These are phyloP conservation scores for Atkinsonella hypoxylon DNA, from an alignment of 2,329 filamentous ascomycete genomes.

Conservation along the genomic window DNA sequence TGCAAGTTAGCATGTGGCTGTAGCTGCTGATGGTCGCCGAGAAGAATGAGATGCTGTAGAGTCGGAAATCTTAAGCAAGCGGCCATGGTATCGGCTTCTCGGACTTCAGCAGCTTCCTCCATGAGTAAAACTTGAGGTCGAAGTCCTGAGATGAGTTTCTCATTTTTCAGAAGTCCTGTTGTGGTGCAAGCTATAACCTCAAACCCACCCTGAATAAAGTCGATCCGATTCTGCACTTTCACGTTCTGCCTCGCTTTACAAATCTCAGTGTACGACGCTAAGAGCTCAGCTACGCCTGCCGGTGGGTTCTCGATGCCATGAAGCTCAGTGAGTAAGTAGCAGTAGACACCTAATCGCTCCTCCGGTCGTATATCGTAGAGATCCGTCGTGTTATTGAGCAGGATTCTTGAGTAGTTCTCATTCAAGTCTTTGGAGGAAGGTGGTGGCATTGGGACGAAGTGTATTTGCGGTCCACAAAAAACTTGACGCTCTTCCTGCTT, in stretches of 20 bases:
- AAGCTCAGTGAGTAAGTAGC: slow-evolving; percentile 1
- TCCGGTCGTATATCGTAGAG: slow-evolving; percentile 4
- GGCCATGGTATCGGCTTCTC: slow-evolving; percentile 47
- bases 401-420: neutral
- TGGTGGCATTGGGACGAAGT: neutral
- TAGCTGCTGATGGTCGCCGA: slow-evolving; percentile 75
- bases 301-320: neutral
- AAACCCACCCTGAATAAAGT: slow-evolving; percentile 24
- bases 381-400: neutral
- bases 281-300: slow-evolving; percentile 20
- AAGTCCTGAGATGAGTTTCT: slow-evolving; percentile 53
- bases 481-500: neutral
- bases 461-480: slow-evolving; percentile 23
- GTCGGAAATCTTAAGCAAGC: slow-evolving; percentile 33
- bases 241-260: slow-evolving; percentile 42
- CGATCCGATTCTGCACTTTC: slow-evolving; percentile 45
- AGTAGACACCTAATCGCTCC: slow-evolving; percentile 1
- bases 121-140: slow-evolving; percentile 59
- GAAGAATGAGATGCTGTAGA: slow-evolving; percentile 41
- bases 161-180: slow-evolving; percentile 72
- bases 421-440: neutral
- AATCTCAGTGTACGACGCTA: slow-evolving; percentile 35
- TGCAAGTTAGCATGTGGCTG: slow-evolving; percentile 54
- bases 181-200: slow-evolving; percentile 58
- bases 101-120: slow-evolving; percentile 69